Evolutionary conservation across 148 eudicot species (phyloP).

Genomic region (Silene latifolia): DNA sequence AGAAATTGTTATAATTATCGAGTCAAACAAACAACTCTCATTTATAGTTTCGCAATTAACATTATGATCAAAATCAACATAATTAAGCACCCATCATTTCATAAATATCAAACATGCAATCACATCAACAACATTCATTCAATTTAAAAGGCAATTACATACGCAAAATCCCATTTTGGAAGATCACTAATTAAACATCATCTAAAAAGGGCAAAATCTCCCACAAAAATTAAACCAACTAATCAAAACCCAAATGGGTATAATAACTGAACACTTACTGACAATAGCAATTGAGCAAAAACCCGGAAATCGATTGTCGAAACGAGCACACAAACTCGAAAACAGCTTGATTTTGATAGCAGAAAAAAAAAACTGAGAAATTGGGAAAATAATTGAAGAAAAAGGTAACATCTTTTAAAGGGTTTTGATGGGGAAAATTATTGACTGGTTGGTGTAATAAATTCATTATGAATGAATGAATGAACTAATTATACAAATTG

Average conservation of each 20-base stretch:
- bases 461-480: conserved; percentile 16
- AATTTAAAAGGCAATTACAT: background rate
- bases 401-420: conserved; percentile 21
- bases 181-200: background rate
- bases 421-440: conserved; percentile 1
- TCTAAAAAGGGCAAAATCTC: background rate
- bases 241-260: background rate
- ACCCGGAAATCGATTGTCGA: background rate
- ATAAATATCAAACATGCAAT: background rate
- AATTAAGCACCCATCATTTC: background rate
- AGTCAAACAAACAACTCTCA: background rate
- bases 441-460: conserved; percentile 28
- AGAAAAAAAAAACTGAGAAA: background rate
- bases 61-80: background rate
- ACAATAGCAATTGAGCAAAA: background rate
- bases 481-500: background rate
- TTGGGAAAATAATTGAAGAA: conserved; percentile 2
- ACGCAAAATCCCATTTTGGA: background rate
- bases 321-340: conserved; percentile 1
- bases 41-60: background rate
- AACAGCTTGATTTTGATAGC: background rate
- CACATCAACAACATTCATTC: background rate
- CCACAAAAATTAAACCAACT: background rate
- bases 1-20: background rate
- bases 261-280: conserved; percentile 16